Base-by-base conservation (phyloP, 2,329 filamentous ascomycete genomes). In the Aspergillus sp. region DNA sequence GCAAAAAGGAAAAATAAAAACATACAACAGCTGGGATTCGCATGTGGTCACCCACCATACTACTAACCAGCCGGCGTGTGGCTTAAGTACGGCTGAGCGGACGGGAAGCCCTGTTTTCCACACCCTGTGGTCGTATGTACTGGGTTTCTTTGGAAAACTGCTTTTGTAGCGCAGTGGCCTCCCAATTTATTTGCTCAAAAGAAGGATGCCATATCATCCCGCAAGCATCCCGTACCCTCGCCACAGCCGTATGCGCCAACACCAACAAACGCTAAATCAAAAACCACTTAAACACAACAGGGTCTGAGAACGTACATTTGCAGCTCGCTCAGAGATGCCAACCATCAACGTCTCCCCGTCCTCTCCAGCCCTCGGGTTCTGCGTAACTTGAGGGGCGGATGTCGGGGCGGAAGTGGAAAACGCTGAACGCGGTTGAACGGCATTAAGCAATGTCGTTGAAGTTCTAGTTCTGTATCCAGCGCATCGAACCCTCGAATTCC, bases 261-360 rank as follows among this genome's bases (percentile, higher is more conserved):
- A 20, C 36, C 30, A 32, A 26, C 17, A 39, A 24, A 39, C 26
- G 20, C n/a, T 9, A 44, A 17, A n/a, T n/a, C 43, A 38, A 39
- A 8, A 6, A 17, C 11, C 22, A 17, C 34, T 42, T 20, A 5
- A 15, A 42, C 24, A 51, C 22, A n/a, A 22, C n/a, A 36, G 34
- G 32, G 9, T 39, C 17, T 49, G 5, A n/a, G 53, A 59, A 71
- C 80, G 49, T 81, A 92, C 90, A 77, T 89, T 85, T 42, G 89
- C 88, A 41, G 93, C 93, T 48, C 93, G 85, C 2, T 90, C 83
- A 0, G 92, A 96, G 60, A 98, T 96, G 53, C 89, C 88, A 22
- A 99, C 82, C 65, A 80, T 79, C 87, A 96, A 91, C 18, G 88
- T 84, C n/a, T 91, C 88, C 24, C 93, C 93, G 55, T 93, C 86